phyloP scores from a whole-genome alignment of 495 filamentous ascomycete genomes.

The Glonium stellatum region DNA sequence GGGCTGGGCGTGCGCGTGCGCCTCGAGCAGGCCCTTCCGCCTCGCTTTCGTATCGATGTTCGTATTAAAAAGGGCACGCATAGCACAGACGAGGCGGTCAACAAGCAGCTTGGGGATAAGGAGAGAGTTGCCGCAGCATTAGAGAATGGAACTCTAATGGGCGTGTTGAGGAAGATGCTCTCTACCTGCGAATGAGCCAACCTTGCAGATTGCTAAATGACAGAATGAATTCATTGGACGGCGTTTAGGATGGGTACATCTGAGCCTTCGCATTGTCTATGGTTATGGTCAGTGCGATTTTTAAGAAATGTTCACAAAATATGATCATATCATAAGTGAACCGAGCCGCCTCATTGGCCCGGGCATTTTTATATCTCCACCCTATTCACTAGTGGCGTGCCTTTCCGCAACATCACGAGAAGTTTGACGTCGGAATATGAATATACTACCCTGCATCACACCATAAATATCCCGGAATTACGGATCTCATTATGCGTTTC shows the following conservation, averaged over 20 bases:
- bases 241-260: not conserved
- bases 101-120: constrained; percentile 93
- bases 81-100: constrained; percentile 86
- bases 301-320: not conserved
- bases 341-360: no score
- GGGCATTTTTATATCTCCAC: no score
- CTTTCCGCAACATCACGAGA: not conserved
- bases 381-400: no score
- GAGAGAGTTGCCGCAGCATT: constrained; percentile 90
- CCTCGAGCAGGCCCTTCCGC: constrained; percentile 81
- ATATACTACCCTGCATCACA: not conserved
- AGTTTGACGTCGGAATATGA: not conserved
- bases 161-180: constrained; percentile 87
- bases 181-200: constrained; percentile 56
- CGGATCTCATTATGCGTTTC: not conserved
- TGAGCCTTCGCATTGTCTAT: not conserved
- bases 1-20: constrained; percentile 87
- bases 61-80: constrained; percentile 95
- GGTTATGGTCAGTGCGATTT: not conserved
- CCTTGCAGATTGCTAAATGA: not conserved
- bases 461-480: not conserved
- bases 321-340: no score
- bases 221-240: constrained; percentile 4
- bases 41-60: constrained; percentile 88
- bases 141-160: constrained; percentile 86